Evolutionary conservation across 495 filamentous ascomycete genomes (phyloP).

Genomic region (Geopyxis carbonaria): DNA sequence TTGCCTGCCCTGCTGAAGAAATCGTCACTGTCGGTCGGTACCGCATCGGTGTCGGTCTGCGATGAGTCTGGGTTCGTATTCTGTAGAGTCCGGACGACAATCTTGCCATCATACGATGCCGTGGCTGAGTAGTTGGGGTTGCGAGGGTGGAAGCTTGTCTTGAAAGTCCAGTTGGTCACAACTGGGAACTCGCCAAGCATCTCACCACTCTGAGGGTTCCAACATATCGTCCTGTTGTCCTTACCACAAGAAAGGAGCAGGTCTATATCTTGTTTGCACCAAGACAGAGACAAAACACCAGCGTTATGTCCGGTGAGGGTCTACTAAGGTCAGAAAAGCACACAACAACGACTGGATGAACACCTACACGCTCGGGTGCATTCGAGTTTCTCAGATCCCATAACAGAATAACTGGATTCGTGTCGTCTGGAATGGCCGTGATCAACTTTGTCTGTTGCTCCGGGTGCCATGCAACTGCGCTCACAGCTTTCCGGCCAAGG

Average conservation of each 20-base stretch:
- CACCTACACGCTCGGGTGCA: constrained; percentile 59
- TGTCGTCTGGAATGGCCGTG: constrained; percentile 83
- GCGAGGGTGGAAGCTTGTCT: constrained; percentile 82
- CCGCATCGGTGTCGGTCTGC: constrained; percentile 33
- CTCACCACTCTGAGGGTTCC: constrained; percentile 86
- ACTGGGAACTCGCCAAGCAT: constrained; percentile 83
- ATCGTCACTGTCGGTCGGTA: constrained; percentile 83
- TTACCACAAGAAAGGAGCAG: constrained; percentile 88
- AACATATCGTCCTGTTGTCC: constrained; percentile 87
- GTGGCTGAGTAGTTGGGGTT: constrained; percentile 85
- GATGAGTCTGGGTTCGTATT: constrained; percentile 46
- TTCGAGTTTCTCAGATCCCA: constrained; percentile 97
- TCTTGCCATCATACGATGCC: constrained; percentile 91
- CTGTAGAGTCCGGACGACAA: constrained; percentile 79
- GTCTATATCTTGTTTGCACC: constrained; percentile 85
- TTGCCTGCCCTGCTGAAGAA: constrained; percentile 90
- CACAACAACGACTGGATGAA: constrained; percentile 9
- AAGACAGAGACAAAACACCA: constrained; percentile 84
- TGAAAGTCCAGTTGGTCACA: constrained; percentile 97
- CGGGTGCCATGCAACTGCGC: constrained; percentile 92
- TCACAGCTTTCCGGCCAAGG: constrained; percentile 75
- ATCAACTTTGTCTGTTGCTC: constrained; percentile 73
- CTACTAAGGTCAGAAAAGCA: constrained; percentile 22
- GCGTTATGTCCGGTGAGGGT: constrained; percentile 77
- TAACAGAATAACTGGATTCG: constrained; percentile 68